A percentile compares a stretch with the other conserved stretches of the same genome.
phyloP scores from a whole-genome alignment of 129 eudicot species.

The Flaveria trinervia region DNA sequence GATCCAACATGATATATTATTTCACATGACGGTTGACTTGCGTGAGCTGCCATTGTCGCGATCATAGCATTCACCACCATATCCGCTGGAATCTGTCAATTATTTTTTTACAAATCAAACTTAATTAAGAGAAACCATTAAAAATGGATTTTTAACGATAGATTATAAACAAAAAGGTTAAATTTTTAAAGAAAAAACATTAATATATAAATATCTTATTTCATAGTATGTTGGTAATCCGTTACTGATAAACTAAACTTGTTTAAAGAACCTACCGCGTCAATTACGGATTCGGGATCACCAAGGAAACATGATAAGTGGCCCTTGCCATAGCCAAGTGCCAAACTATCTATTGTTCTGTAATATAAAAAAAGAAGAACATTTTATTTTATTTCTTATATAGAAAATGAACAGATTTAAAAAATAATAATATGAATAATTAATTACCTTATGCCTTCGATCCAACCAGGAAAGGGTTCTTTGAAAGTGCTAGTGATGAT shows the following conservation, averaged over 20 bases:
- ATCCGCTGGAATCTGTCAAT: conserved; percentile 51
- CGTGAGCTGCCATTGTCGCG: conserved; percentile 45
- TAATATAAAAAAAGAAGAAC: neutral
- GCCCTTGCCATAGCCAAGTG: conserved; percentile 55
- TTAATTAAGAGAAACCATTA: neutral
- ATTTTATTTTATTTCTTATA: neutral
- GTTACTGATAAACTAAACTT: neutral
- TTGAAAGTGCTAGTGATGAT: conserved; percentile 55
- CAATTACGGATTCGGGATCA: conserved; percentile 43
- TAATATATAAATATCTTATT: too few species aligned
- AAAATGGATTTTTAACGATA: too few species aligned
- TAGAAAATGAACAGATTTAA: too few species aligned
- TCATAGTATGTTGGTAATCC: too few species aligned
- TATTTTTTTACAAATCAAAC: neutral
- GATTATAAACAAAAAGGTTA: neutral
- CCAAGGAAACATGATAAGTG: conserved; percentile 43
- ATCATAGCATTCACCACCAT: conserved; percentile 61
- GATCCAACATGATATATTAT: conserved; percentile 54
- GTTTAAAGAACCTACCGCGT: conserved; percentile 35
- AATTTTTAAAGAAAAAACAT: too few species aligned
- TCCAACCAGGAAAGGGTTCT: conserved; percentile 70
- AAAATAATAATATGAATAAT: neutral
- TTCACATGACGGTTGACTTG: conserved; percentile 26
- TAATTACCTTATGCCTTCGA: conserved; percentile 47
- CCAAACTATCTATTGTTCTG: conserved; percentile 59